Conservation (phyloP, 768 basidiomycete genomes). For the Scleroderma bovista region DNA sequence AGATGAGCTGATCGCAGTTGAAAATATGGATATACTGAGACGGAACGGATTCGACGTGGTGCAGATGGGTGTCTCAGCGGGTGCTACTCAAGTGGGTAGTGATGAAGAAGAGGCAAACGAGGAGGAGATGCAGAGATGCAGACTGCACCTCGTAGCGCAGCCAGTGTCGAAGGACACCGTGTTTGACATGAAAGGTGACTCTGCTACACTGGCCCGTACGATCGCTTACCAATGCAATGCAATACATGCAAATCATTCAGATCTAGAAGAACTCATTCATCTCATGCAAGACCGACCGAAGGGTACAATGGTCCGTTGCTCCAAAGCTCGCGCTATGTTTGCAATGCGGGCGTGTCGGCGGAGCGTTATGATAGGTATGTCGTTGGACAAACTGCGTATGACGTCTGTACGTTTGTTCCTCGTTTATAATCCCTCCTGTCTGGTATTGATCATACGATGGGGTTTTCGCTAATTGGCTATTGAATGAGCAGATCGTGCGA, state of each 20-base stretch:
- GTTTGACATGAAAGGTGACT: conserved; percentile 80
- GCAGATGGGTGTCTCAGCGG: conserved; percentile 2
- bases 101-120: conserved; percentile 23
- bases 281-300: conserved; percentile 71
- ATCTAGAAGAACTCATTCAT: conserved; percentile 89
- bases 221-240: background rate
- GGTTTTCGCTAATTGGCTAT: background rate
- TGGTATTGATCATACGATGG: background rate
- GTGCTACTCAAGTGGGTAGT: conserved; percentile 11
- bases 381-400: conserved; percentile 78
- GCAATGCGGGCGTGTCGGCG: conserved; percentile 93
- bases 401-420: conserved; percentile 41
- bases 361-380: conserved; percentile 93
- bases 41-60: conserved; percentile 87
- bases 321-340: conserved; percentile 93
- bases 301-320: conserved; percentile 85
- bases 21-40: conserved; percentile 78
- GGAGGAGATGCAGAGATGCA: conserved; percentile 9
- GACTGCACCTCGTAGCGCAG: conserved; percentile 70
- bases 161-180: conserved; percentile 89
- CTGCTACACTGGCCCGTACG: conserved; percentile 5
- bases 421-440: background rate
- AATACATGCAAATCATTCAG: conserved; percentile 33
- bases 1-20: conserved; percentile 82
- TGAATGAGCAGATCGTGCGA: conserved; percentile 49